Conservation (phyloP, 805 yeast genomes). For the Metschnikowia borealis region DNA sequence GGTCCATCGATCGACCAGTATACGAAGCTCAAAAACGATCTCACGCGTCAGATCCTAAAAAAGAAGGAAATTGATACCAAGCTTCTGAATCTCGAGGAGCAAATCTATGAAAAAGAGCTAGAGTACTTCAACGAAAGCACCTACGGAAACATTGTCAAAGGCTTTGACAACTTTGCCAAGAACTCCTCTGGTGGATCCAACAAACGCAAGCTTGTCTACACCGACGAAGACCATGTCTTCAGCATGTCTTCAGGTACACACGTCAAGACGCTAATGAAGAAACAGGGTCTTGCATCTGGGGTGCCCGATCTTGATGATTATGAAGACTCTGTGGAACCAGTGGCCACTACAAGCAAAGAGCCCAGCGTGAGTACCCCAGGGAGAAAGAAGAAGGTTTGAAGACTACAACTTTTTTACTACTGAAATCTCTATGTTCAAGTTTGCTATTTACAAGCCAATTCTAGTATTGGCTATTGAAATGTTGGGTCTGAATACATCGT, state of each 20-base stretch:
- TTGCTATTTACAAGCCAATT: constrained; percentile 1
- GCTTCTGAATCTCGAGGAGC: constrained; percentile 65
- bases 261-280: constrained; percentile 51
- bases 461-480: not conserved
- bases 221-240: constrained; percentile 78
- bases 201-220: constrained; percentile 48
- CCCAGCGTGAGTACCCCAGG: constrained; percentile 13
- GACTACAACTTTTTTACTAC: not conserved
- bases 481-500: not conserved
- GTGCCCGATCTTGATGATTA: constrained; percentile 19
- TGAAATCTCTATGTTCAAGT: not conserved
- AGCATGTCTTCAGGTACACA: constrained; percentile 70
- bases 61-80: constrained; percentile 65
- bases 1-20: constrained; percentile 46
- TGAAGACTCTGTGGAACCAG: constrained; percentile 20
- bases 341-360: constrained; percentile 8
- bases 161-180: constrained; percentile 79
- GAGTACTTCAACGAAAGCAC: constrained; percentile 69
- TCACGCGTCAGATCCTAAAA: constrained; percentile 57
- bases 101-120: constrained; percentile 73
- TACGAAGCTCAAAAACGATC: constrained; percentile 59
- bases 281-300: constrained; percentile 37
- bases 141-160: constrained; percentile 82
- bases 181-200: constrained; percentile 29
- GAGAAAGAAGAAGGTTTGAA: constrained; percentile 12